These are phyloP conservation scores for Piper betle DNA, from an alignment of 164 flowering plant species.

Conservation along the genomic window DNA sequence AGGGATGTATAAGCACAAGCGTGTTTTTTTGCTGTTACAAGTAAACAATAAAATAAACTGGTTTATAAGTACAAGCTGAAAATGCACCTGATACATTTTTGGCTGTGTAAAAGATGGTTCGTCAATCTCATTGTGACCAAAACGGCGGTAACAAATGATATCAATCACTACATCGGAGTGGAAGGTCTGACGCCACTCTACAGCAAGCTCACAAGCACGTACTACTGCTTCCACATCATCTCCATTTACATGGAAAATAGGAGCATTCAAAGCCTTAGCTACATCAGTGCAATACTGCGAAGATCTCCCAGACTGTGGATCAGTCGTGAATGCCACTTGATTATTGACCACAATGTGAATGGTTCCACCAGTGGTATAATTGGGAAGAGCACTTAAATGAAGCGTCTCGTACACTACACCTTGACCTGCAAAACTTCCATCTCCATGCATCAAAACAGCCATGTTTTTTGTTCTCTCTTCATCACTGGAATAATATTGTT, in stretches of 20 bases:
- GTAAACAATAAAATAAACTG: not conserved
- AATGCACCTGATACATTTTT: slow-evolving; percentile 77
- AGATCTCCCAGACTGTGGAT: slow-evolving; percentile 91
- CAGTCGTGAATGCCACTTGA: slow-evolving; percentile 97
- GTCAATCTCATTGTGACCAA: slow-evolving; percentile 99
- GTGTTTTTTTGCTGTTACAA: not conserved
- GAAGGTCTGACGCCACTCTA: slow-evolving; percentile 98
- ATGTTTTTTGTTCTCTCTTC: slow-evolving; percentile 66
- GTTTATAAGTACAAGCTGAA: not conserved
- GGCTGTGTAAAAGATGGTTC: slow-evolving; percentile 99
- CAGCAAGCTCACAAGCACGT: slow-evolving; percentile 94
- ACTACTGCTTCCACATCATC: slow-evolving; percentile 97
- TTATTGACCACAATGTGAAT: slow-evolving; percentile 95
- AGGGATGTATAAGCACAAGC: too few relatives aligned
- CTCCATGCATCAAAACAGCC: slow-evolving; percentile 92
- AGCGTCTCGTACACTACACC: slow-evolving; percentile 97
- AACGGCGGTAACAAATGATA: slow-evolving; percentile 86
- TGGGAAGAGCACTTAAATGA: slow-evolving; percentile 98
- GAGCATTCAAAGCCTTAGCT: slow-evolving; percentile 92
- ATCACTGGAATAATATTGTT: slow-evolving; percentile 88
- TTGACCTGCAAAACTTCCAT: slow-evolving; percentile 99
- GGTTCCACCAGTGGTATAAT: slow-evolving; percentile 94
- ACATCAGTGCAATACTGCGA: slow-evolving; percentile 98
- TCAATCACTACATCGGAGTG: slow-evolving; percentile 98
- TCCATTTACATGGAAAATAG: slow-evolving; percentile 94